These are phyloP conservation scores for Mycocalia duriaeana DNA, from an alignment of 1,284 basidiomycete species.

Conservation along the genomic window DNA sequence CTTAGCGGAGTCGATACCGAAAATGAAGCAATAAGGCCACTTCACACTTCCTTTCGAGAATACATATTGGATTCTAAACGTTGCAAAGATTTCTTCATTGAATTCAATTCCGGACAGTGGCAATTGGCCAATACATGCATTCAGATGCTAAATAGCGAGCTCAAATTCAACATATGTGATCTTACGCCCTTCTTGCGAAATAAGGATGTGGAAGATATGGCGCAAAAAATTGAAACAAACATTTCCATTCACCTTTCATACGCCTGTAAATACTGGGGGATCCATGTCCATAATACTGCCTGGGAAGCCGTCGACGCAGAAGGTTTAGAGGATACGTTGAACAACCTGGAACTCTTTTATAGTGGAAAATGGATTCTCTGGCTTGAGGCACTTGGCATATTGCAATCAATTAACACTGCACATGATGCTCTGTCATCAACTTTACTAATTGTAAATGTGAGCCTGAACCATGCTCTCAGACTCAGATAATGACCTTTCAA, in stretches of 20 bases:
- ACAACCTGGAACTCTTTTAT: not conserved
- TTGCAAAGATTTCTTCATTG: conserved; percentile 1
- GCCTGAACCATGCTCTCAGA: not conserved
- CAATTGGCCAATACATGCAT: not conserved
- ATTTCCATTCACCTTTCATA: conserved; percentile 20
- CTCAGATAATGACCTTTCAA: not conserved
- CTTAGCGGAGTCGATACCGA: conserved; percentile 1
- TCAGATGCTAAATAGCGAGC: not conserved
- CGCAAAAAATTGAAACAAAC: conserved; percentile 4
- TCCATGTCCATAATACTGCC: conserved; percentile 12
- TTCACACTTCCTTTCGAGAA: conserved; percentile 9
- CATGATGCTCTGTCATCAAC: not conserved
- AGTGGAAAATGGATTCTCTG: not conserved
- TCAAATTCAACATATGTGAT: conserved; percentile 28
- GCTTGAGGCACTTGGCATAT: not conserved
- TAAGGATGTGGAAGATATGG: conserved; percentile 7
- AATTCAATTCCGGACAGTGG: not conserved
- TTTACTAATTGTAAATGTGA: not conserved
- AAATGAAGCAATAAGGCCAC: not conserved
- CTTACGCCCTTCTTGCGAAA: conserved; percentile 19
- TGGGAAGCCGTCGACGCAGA: not conserved
- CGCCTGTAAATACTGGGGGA: conserved; percentile 19
- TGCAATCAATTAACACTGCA: not conserved
- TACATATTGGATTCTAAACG: conserved; percentile 4
- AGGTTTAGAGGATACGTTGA: not conserved